Percentiles rank a stretch among this genome's conserved stretches.
Conservation (phyloP, 2,329 filamentous ascomycete genomes). For the Sarocladium kiliense region DNA sequence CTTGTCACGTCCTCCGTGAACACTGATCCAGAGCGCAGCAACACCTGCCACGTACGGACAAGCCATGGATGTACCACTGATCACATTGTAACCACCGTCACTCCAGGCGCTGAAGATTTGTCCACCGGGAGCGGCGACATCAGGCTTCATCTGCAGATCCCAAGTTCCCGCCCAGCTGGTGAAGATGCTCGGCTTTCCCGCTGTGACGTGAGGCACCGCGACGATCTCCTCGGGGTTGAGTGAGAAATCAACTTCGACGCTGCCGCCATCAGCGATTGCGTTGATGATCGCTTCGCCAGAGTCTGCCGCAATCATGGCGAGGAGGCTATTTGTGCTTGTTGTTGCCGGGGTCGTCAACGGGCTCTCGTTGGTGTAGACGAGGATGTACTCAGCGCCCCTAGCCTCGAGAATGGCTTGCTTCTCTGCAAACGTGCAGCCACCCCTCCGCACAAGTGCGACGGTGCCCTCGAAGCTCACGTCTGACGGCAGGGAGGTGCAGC, state of each 20-base stretch:
- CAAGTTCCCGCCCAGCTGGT: constrained; percentile 7
- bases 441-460: constrained; percentile 23
- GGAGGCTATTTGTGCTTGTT: constrained; percentile 15
- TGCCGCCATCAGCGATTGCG: background rate
- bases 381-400: constrained; percentile 19
- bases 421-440: constrained; percentile 22
- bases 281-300: constrained; percentile 15
- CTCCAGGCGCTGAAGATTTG: constrained; percentile 9
- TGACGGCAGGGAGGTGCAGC: constrained; percentile 20
- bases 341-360: background rate
- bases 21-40: constrained; percentile 29
- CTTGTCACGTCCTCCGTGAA: constrained; percentile 23
- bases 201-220: constrained; percentile 19
- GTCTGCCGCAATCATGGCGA: constrained; percentile 15
- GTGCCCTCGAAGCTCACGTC: constrained; percentile 17
- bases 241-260: background rate
- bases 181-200: constrained; percentile 20
- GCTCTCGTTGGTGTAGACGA: constrained; percentile 11
- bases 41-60: constrained; percentile 40
- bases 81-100: constrained; percentile 23
- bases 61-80: constrained; percentile 45
- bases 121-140: constrained; percentile 13
- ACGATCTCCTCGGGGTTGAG: constrained; percentile 15
- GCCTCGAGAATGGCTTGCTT: constrained; percentile 22
- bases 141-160: constrained; percentile 12